A percentile compares a stretch with the other conserved stretches of the same genome.
Conservation (phyloP, 2,329 filamentous ascomycete species). For the Byssochlamys sp. region DNA sequence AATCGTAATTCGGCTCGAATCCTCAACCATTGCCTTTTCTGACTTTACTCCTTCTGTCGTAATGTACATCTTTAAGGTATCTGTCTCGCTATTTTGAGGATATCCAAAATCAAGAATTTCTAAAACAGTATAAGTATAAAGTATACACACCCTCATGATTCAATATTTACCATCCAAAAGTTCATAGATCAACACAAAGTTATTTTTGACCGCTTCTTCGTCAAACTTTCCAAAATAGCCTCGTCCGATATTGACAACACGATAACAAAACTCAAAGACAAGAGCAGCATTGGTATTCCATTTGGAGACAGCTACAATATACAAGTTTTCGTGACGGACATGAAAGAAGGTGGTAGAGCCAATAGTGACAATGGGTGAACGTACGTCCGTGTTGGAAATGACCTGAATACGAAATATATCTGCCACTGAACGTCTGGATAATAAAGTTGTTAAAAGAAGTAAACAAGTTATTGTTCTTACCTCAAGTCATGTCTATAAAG, state of each 20-base stretch:
- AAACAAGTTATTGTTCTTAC: too few species aligned
- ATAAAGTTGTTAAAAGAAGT: too few species aligned
- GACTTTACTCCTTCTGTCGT: slow-evolving; percentile 98
- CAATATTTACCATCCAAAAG: slow-evolving; percentile 86
- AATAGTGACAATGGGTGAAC: slow-evolving; percentile 91
- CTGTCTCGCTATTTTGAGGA: slow-evolving; percentile 95
- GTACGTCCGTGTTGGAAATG: slow-evolving; percentile 94
- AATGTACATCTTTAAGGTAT: slow-evolving; percentile 99
- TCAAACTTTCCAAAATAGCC: slow-evolving; percentile 99
- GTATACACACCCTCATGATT: too few species aligned
- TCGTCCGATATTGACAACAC: slow-evolving; percentile 77
- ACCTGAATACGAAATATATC: slow-evolving; percentile 99
- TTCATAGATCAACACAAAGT: slow-evolving; percentile 97
- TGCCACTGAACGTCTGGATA: too few species aligned
- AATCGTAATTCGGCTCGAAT: slow-evolving; percentile 97
- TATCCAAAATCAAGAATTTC: slow-evolving; percentile 99
- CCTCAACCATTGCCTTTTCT: slow-evolving; percentile 54
- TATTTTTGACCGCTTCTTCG: slow-evolving; percentile 98
- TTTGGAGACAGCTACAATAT: slow-evolving; percentile 92
- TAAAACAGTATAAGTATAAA: slow-evolving; percentile 25
- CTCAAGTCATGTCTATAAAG: too few species aligned
- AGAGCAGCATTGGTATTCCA: slow-evolving; percentile 97
- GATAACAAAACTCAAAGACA: slow-evolving; percentile 95
- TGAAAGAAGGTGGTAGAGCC: slow-evolving; percentile 98
- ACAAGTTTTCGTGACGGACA: slow-evolving; percentile 99